Base-by-base conservation (phyloP, 177 flowering plant species). In the Vitis hybrid region DNA sequence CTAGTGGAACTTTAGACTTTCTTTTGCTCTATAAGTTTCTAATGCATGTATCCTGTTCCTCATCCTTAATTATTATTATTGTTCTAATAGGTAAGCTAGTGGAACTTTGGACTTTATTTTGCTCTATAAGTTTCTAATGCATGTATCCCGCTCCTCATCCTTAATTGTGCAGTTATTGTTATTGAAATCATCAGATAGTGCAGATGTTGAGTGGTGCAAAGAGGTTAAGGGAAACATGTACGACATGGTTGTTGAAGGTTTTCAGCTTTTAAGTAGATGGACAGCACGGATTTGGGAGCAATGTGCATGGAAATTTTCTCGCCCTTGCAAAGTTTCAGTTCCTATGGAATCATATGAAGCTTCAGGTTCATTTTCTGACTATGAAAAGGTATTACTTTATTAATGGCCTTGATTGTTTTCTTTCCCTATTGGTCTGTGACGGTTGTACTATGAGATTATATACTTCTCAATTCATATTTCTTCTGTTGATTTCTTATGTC, bases 221-320 rank as follows among this genome's bases (percentile, higher is more conserved):
- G 98, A 93, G 81, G 88, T 91, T 50, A 96, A 96, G 72, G 99
- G 99, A 75, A 90, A 82, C 75, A 83, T 92, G 82, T 96, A 96
- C 82, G 98, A 93, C 75, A 90, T 96, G 89, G 86, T 93, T 72
- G 97, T 93, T 76, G 99, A 96, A 85, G 99, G 98, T 70, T 88
- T 96, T 83, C 99, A 93, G 74, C 92, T 96, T 66, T 82, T 96
- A 74, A 96, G 99, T 80, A 87, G 88, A 81, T 96, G 99, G 98
- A 91, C 89, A 68, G 84, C 87, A 64, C 94, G 94, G 48, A 75
- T 96, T 58, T 96, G 99, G 99, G 99, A 96, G 70, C 99, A 96
- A 72, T 91, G 95, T 81, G 99, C 98, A 65, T 96, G 99, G 99
- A 96, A 96, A 76, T 96, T 96, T 78, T 96, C 99, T 72, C 98